These are phyloP conservation scores for Apiospora sp. DNA, from an alignment of 2,329 filamentous ascomycete genomes.

Conservation along the genomic window DNA sequence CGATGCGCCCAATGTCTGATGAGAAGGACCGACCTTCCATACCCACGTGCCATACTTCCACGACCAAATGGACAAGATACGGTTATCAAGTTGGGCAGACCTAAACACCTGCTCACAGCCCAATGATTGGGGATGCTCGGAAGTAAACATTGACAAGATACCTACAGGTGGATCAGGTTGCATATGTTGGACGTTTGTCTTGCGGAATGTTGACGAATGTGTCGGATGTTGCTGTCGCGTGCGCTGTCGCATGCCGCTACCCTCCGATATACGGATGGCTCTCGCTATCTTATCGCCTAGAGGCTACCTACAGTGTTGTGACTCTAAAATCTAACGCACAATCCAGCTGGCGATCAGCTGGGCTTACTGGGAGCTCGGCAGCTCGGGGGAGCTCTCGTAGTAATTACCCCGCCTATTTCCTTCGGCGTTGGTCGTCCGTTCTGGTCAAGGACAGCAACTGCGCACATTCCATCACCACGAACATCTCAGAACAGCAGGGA, in stretches of 20 bases:
- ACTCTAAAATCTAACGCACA: not conserved
- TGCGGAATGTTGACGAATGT: constrained; percentile 9
- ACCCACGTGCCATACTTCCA: not conserved
- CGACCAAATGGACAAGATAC: not conserved
- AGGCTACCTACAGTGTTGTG: not conserved
- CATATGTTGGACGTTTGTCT: not conserved
- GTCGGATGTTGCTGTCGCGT: constrained; percentile 2
- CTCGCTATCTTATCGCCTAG: constrained; percentile 11
- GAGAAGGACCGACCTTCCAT: not conserved
- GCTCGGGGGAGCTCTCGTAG: not conserved
- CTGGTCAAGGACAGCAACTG: not conserved
- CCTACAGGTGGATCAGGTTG: not conserved
- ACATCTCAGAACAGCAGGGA: constrained; percentile 53
- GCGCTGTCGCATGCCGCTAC: not conserved
- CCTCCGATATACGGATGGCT: constrained; percentile 8
- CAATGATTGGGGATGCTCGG: not conserved
- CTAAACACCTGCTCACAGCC: not conserved
- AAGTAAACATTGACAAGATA: not conserved
- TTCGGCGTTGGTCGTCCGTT: not conserved
- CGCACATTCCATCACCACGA: constrained; percentile 49
- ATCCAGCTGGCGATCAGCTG: not conserved
- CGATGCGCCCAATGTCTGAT: not conserved
- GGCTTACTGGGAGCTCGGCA: not conserved
- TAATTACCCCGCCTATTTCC: not conserved
- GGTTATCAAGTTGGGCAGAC: not conserved